Evolutionary conservation across 2,329 filamentous ascomycete species (phyloP).

Genomic region (Pestalotiopsis sp.): DNA sequence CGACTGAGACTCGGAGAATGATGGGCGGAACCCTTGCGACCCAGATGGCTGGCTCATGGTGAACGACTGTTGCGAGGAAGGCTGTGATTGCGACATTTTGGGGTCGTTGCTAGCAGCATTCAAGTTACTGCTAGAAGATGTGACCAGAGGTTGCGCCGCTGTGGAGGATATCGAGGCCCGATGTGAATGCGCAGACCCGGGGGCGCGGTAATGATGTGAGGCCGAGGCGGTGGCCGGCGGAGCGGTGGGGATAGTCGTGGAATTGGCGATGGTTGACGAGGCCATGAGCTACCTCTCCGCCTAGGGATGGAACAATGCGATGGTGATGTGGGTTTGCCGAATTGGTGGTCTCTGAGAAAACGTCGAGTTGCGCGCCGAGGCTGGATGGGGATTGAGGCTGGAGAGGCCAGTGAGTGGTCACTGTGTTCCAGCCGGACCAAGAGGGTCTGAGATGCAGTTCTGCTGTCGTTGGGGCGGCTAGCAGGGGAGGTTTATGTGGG

Average conservation of each 20-base stretch:
- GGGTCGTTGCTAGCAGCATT: conserved; percentile 30
- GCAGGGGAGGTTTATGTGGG: not conserved
- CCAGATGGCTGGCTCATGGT: conserved; percentile 57
- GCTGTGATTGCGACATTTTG: conserved; percentile 50
- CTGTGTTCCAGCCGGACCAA: not conserved
- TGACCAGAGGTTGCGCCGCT: conserved; percentile 17
- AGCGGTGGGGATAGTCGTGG: conserved; percentile 15
- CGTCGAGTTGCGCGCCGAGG: not conserved
- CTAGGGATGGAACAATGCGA: conserved; percentile 7
- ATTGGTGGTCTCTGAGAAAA: not conserved
- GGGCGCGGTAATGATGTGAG: conserved; percentile 12
- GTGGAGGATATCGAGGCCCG: conserved; percentile 20
- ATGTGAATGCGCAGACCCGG: conserved; percentile 12
- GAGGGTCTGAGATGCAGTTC: not conserved
- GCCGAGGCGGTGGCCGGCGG: conserved; percentile 21
- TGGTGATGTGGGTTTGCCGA: not conserved
- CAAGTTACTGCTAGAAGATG: conserved; percentile 21
- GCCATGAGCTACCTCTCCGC: conserved; percentile 34
- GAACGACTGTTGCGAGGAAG: conserved; percentile 59
- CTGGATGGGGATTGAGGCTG: not conserved
- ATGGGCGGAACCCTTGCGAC: conserved; percentile 43
- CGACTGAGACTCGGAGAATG: conserved; percentile 38
- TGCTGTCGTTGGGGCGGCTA: not conserved
- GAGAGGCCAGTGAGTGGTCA: not conserved
- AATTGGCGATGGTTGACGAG: conserved; percentile 37